phyloP scores from a whole-genome alignment of 371 early-diverging fungal genomes.

The Rhizopus sp. region DNA sequence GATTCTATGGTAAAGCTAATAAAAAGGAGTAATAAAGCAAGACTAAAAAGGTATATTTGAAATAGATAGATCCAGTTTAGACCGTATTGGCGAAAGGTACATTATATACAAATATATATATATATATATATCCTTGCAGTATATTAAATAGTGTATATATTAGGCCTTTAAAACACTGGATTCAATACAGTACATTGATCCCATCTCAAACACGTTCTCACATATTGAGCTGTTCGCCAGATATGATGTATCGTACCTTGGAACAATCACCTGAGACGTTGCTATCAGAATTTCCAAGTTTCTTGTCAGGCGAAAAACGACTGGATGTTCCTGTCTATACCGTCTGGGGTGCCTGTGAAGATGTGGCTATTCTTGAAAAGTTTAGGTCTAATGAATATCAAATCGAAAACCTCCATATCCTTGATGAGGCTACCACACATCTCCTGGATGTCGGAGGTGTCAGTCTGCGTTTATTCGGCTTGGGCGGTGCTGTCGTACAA shows the following conservation, averaged over 20 bases:
- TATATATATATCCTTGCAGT: neutral
- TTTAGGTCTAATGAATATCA: slow-evolving; percentile 55
- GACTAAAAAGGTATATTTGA: neutral
- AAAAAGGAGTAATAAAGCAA: neutral
- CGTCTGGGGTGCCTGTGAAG: slow-evolving; percentile 72
- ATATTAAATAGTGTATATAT: neutral
- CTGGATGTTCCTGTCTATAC: slow-evolving; percentile 67
- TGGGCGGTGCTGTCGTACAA: slow-evolving; percentile 68
- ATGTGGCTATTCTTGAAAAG: slow-evolving; percentile 64
- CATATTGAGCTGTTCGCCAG: slow-evolving; percentile 41
- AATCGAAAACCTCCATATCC: slow-evolving; percentile 56
- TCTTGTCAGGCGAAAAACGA: slow-evolving; percentile 43
- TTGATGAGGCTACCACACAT: slow-evolving; percentile 61
- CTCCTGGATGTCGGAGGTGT: slow-evolving; percentile 64
- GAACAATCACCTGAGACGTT: slow-evolving; percentile 49
- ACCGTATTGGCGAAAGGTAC: slow-evolving; percentile 64
- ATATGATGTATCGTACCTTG: slow-evolving; percentile 52
- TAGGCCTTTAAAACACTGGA: slow-evolving; percentile 64
- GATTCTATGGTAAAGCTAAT: slow-evolving; percentile 57
- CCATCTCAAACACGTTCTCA: slow-evolving; percentile 49
- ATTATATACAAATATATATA: slow-evolving; percentile 5
- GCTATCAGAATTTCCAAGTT: slow-evolving; percentile 60
- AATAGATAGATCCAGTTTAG: slow-evolving; percentile 56
- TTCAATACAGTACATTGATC: slow-evolving; percentile 65
- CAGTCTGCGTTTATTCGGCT: slow-evolving; percentile 62